Evolutionary conservation across 2,329 filamentous ascomycete genomes (phyloP).

Genomic region (Davidsoniella neocaledoniae): DNA sequence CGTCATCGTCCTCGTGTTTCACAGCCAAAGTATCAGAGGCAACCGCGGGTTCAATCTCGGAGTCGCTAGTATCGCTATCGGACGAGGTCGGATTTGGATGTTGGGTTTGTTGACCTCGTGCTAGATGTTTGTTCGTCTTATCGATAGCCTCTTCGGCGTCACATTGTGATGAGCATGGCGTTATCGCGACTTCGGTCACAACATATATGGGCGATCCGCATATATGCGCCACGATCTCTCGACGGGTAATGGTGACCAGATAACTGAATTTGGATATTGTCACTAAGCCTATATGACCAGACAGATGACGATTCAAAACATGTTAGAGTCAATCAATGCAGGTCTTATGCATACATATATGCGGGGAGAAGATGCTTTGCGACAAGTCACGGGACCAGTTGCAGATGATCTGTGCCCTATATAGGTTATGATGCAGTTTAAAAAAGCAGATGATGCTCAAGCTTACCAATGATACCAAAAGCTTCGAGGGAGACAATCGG

Average conservation of each 20-base stretch:
- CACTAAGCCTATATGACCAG: slow-evolving; percentile 51
- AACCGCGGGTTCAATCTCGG: slow-evolving; percentile 27
- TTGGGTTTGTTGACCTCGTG: slow-evolving; percentile 11
- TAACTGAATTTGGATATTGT: slow-evolving; percentile 68
- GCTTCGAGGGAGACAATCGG: slow-evolving; percentile 38
- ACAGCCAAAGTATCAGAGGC: slow-evolving; percentile 24
- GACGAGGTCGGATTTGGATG: not conserved
- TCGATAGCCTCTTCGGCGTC: slow-evolving; percentile 60
- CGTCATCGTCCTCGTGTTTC: not conserved
- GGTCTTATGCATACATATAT: not conserved
- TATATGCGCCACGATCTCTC: slow-evolving; percentile 78
- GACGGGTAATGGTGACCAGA: slow-evolving; percentile 70
- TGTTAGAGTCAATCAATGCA: not conserved
- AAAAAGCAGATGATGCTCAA: not conserved
- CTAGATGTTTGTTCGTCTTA: slow-evolving; percentile 30
- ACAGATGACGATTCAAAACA: not conserved
- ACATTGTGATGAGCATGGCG: slow-evolving; percentile 59
- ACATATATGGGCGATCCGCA: slow-evolving; percentile 70
- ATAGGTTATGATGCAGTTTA: too few species aligned
- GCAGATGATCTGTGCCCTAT: too few species aligned
- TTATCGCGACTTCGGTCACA: slow-evolving; percentile 78
- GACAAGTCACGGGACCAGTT: too few species aligned
- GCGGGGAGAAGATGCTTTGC: not conserved
- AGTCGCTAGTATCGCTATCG: slow-evolving; percentile 13
- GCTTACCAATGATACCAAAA: slow-evolving; percentile 40